Evolutionary conservation across 441 rosid genomes (phyloP).

Genomic region (Syzygium syzygioides): DNA sequence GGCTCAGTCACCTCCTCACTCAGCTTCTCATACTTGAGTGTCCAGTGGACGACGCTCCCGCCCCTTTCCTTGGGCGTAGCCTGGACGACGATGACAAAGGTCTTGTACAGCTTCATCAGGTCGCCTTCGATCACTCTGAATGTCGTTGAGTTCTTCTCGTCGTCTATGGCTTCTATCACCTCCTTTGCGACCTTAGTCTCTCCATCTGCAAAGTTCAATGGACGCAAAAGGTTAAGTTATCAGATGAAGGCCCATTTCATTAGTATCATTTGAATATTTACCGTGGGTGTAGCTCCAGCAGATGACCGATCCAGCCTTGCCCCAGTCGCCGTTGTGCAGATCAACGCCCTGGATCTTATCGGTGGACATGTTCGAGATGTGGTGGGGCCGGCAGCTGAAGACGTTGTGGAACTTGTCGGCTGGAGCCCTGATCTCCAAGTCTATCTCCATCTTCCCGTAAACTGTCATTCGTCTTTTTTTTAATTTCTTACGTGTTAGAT

Average conservation of each 20-base stretch:
- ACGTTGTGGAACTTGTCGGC: slow-evolving; percentile 18
- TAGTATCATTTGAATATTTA: background rate
- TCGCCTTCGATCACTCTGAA: slow-evolving; percentile 21
- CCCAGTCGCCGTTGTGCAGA: slow-evolving; percentile 35
- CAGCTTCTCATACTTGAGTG: slow-evolving; percentile 19
- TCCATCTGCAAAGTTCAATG: slow-evolving; percentile 12
- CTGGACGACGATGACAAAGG: slow-evolving; percentile 2
- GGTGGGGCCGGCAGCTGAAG: slow-evolving; percentile 29
- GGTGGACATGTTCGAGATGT: slow-evolving; percentile 16
- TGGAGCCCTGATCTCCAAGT: slow-evolving; percentile 21
- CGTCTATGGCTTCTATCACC: slow-evolving; percentile 17
- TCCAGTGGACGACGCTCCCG: slow-evolving; percentile 16
- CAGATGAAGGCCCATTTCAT: background rate
- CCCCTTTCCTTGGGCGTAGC: slow-evolving; percentile 7
- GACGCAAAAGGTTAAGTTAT: background rate
- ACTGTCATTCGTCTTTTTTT: slow-evolving; percentile 5
- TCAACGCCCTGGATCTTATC: slow-evolving; percentile 9
- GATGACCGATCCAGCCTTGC: slow-evolving; percentile 18
- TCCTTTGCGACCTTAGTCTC: slow-evolving; percentile 15
- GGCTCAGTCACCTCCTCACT: slow-evolving; percentile 18
- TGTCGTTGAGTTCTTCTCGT: slow-evolving; percentile 11
- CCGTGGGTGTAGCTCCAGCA: slow-evolving; percentile 31
- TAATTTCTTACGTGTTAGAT: background rate
- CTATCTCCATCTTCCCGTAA: slow-evolving; percentile 15
- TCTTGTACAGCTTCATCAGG: slow-evolving; percentile 23